Percentiles rank a stretch among this genome's conserved stretches.
Conservation (phyloP, 2,329 filamentous ascomycete genomes). For the Conoideocrella luteorostrata region DNA sequence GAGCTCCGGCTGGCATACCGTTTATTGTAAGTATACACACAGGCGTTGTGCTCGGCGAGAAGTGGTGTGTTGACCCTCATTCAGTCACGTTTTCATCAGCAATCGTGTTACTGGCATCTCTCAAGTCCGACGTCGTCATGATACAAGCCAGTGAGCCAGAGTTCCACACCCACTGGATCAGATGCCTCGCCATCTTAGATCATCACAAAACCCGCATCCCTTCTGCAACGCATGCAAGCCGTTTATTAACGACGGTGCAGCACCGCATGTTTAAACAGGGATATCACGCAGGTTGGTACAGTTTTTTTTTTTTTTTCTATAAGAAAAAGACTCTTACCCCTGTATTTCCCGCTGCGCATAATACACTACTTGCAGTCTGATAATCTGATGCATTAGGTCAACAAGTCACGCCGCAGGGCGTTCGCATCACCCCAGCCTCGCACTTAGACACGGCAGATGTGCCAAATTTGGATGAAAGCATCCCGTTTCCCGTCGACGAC, state of each 20-base stretch:
- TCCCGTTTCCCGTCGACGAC: background rate
- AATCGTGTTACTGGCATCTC: slow-evolving; percentile 1
- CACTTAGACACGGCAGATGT: background rate
- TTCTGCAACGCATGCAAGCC: slow-evolving; percentile 1
- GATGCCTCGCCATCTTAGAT: slow-evolving; percentile 1
- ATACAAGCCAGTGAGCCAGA: slow-evolving; percentile 1
- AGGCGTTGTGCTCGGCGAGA: too few species aligned
- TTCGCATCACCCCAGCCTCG: background rate
- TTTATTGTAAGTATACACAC: slow-evolving; percentile 6
- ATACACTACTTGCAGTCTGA: too few species aligned
- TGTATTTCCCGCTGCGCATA: too few species aligned
- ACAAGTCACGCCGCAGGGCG: too few species aligned
- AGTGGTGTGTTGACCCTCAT: too few species aligned
- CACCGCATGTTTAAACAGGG: slow-evolving; percentile 5
- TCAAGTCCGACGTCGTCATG: background rate
- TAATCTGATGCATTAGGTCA: too few species aligned
- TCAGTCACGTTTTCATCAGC: slow-evolving; percentile 5
- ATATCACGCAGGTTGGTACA: background rate
- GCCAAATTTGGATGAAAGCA: background rate
- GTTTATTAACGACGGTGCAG: background rate
- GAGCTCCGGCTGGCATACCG: slow-evolving; percentile 6
- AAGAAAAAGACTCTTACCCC: background rate
- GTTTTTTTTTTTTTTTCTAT: background rate
- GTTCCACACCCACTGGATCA: slow-evolving; percentile 2
- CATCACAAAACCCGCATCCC: slow-evolving; percentile 1